These are phyloP conservation scores for Neophaeococcomyces aloes DNA, from an alignment of 2,329 filamentous ascomycete species.

Conservation along the genomic window DNA sequence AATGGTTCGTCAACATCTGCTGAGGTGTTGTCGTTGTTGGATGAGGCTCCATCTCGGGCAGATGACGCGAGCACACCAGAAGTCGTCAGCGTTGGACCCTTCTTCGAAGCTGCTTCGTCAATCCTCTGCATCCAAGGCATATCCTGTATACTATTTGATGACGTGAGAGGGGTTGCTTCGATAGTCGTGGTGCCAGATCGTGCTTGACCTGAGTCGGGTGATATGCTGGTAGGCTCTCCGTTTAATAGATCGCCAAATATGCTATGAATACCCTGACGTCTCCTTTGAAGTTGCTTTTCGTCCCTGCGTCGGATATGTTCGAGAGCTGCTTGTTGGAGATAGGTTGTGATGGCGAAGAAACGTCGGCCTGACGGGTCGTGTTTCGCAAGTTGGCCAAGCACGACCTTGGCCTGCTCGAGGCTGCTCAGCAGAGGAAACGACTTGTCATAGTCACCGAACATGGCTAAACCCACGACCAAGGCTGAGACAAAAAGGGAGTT, in stretches of 20 bases:
- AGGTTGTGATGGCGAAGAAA: constrained; percentile 28
- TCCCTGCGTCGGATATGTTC: constrained; percentile 31
- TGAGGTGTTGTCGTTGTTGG: neutral
- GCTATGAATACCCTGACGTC: constrained; percentile 32
- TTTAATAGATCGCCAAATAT: constrained; percentile 29
- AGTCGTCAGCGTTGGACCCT: constrained; percentile 21
- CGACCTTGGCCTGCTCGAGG: constrained; percentile 19
- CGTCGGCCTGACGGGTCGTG: constrained; percentile 19
- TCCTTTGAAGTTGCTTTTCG: constrained; percentile 30
- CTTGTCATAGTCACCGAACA: constrained; percentile 23
- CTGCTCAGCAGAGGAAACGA: constrained; percentile 22
- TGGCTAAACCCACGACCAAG: constrained; percentile 21
- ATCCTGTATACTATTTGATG: neutral
- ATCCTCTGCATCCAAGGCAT: neutral
- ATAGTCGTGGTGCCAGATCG: neutral
- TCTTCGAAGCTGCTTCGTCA: constrained; percentile 6
- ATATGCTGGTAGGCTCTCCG: neutral
- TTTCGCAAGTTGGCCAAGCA: constrained; percentile 18
- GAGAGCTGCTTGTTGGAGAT: constrained; percentile 30
- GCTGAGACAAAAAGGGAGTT: constrained; percentile 20
- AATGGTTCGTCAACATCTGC: neutral
- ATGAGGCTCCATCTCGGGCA: neutral
- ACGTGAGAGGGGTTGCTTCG: neutral
- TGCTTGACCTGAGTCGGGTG: neutral
- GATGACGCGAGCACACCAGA: constrained; percentile 18